These are phyloP conservation scores for Pichia cactophila DNA, from an alignment of 1,139 yeast genomes.

Conservation along the genomic window DNA sequence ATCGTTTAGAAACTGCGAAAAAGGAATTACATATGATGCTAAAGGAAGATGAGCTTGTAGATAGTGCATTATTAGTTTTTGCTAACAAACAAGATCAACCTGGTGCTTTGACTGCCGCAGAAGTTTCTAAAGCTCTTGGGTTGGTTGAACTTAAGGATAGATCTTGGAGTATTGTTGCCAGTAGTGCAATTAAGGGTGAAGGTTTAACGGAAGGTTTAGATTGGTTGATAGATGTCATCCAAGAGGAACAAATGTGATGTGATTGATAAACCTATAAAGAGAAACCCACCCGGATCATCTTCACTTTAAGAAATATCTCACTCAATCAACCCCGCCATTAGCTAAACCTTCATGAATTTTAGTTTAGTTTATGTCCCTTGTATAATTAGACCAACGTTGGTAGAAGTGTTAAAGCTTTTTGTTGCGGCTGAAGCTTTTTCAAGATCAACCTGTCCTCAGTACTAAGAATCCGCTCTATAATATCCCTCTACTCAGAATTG, in stretches of 20 bases:
- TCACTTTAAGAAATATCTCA: too few relatives aligned
- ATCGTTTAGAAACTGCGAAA: constrained; percentile 79
- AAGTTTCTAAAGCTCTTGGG: constrained; percentile 81
- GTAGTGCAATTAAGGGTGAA: constrained; percentile 93
- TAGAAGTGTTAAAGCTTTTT: too few relatives aligned
- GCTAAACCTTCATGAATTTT: too few relatives aligned
- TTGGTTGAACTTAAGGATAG: constrained; percentile 87
- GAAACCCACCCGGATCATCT: too few relatives aligned
- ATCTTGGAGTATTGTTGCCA: constrained; percentile 96
- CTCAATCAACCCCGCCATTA: too few relatives aligned
- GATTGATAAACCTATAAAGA: too few relatives aligned
- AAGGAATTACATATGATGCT: constrained; percentile 89
- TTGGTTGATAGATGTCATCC: constrained; percentile 94
- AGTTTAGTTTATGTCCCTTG: too few relatives aligned
- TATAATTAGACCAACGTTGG: too few relatives aligned
- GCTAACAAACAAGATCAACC: constrained; percentile 98
- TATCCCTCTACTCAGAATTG: too few relatives aligned
- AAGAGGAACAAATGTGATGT: constrained; percentile 68
- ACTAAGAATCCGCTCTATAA: too few relatives aligned
- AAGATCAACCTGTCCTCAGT: too few relatives aligned
- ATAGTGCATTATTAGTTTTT: constrained; percentile 85
- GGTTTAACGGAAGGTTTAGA: constrained; percentile 94
- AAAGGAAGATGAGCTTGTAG: constrained; percentile 84
- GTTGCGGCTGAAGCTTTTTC: too few relatives aligned
- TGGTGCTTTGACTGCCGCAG: constrained; percentile 91